Percentiles rank a stretch among this genome's conserved stretches.
phyloP scores from a whole-genome alignment of 495 filamentous ascomycete genomes.

The Daldinia bambusicola region DNA sequence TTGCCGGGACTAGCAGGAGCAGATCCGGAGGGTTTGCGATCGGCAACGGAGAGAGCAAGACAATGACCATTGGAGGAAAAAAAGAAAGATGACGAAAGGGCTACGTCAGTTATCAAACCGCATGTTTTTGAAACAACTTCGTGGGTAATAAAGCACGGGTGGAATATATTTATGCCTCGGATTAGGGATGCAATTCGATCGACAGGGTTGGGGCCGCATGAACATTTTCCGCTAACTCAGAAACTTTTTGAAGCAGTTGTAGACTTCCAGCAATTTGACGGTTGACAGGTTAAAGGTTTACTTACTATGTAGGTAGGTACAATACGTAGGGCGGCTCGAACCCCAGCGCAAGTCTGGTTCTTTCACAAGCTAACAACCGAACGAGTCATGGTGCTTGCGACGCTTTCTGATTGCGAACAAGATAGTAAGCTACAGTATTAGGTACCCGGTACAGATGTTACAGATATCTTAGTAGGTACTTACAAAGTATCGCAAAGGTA shows the following conservation, averaged over 20 bases:
- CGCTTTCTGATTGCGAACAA: constrained; percentile 1
- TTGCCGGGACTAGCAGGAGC: constrained; percentile 13
- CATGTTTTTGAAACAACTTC: not conserved
- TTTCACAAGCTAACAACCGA: constrained; percentile 26
- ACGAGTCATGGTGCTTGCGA: constrained; percentile 1
- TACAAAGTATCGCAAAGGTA: not conserved
- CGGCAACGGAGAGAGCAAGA: not conserved
- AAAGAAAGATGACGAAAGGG: not conserved
- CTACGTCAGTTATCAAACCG: not conserved
- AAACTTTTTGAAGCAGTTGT: no score
- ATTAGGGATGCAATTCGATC: not conserved
- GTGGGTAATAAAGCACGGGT: not conserved
- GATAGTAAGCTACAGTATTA: constrained; percentile 14
- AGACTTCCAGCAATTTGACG: no score
- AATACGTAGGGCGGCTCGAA: constrained; percentile 33
- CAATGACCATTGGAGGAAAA: not conserved
- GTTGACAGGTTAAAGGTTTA: constrained; percentile 8
- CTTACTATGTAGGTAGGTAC: no score
- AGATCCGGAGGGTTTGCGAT: not conserved
- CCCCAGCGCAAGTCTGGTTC: constrained; percentile 5
- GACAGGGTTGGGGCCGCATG: no score
- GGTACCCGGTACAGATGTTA: constrained; percentile 5
- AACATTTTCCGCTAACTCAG: no score
- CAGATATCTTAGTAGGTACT: constrained; percentile 10
- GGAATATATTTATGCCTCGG: no score